Percentiles rank a stretch among this genome's conserved stretches.
phyloP scores from a whole-genome alignment of 768 basidiomycete genomes.

The Suillus brevipes region DNA sequence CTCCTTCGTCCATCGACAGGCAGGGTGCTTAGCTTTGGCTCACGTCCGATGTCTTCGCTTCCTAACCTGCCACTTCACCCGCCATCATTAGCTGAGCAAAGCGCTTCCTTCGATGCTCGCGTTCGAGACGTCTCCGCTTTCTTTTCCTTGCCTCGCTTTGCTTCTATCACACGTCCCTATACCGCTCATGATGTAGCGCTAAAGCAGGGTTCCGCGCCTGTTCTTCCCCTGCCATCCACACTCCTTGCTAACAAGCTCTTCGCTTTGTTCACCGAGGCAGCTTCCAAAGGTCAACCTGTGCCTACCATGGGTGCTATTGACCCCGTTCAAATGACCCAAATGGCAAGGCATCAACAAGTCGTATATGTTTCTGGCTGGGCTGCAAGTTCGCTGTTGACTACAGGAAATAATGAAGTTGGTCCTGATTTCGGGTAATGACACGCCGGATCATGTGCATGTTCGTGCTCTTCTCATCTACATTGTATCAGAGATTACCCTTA shows the following conservation, averaged over 20 bases:
- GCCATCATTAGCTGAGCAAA: slow-evolving; percentile 59
- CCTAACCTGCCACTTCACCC: slow-evolving; percentile 55
- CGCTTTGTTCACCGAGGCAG: slow-evolving; percentile 60
- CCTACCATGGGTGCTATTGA: slow-evolving; percentile 95
- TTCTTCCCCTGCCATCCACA: slow-evolving; percentile 72
- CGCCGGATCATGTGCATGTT: neutral
- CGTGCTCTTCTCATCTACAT: slow-evolving; percentile 7
- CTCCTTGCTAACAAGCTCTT: slow-evolving; percentile 88
- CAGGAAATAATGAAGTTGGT: slow-evolving; percentile 88
- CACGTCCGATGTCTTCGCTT: slow-evolving; percentile 43
- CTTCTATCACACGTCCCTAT: slow-evolving; percentile 75
- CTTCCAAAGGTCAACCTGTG: slow-evolving; percentile 64
- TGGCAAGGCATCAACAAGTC: slow-evolving; percentile 83
- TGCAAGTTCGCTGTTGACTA: slow-evolving; percentile 80
- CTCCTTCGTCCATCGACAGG: slow-evolving; percentile 26
- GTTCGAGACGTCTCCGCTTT: slow-evolving; percentile 67
- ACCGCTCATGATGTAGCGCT: slow-evolving; percentile 75
- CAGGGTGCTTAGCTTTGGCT: slow-evolving; percentile 28
- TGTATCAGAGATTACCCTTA: slow-evolving; percentile 84
- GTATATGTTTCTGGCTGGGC: slow-evolving; percentile 96
- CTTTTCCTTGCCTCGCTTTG: slow-evolving; percentile 76
- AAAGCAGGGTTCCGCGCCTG: slow-evolving; percentile 86
- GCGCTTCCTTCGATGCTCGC: slow-evolving; percentile 57
- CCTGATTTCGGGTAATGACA: slow-evolving; percentile 76
- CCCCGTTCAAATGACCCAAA: slow-evolving; percentile 93